A percentile compares a stretch with the other conserved stretches of the same genome.
Conservation (phyloP, 495 filamentous ascomycete species). For the Collariella sp. region DNA sequence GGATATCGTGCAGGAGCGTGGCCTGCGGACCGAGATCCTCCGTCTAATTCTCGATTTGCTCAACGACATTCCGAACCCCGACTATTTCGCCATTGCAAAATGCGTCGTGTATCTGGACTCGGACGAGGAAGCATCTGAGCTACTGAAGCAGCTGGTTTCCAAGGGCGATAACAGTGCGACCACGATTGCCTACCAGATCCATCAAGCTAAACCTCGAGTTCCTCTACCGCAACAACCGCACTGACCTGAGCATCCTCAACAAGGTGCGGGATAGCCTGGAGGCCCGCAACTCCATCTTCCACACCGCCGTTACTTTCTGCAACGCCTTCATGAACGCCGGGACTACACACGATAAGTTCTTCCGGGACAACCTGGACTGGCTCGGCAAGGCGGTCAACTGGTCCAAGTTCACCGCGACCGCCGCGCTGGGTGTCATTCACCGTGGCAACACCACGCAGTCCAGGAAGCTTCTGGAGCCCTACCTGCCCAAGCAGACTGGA, state of each 20-base stretch:
- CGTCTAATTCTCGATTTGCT: conserved; percentile 80
- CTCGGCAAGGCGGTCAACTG: conserved; percentile 98
- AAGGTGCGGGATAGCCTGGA: conserved; percentile 94
- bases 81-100: conserved; percentile 97
- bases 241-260: conserved; percentile 75
- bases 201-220: conserved; percentile 95
- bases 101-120: conserved; percentile 96
- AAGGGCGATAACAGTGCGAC: conserved; percentile 68
- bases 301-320: conserved; percentile 90
- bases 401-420: conserved; percentile 99
- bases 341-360: conserved; percentile 94
- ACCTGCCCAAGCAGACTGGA: conserved; percentile 70
- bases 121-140: conserved; percentile 80
- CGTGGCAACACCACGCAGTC: conserved; percentile 88
- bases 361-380: conserved; percentile 96
- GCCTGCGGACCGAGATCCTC: conserved; percentile 70
- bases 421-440: conserved; percentile 93
- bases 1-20: conserved; percentile 91
- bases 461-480: conserved; percentile 87
- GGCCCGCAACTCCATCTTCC: conserved; percentile 95
- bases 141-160: conserved; percentile 71
- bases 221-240: conserved; percentile 87
- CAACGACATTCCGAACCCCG: conserved; percentile 78
- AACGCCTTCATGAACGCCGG: conserved; percentile 99
- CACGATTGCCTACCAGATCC: conserved; percentile 89